Evolutionary conservation across 2,329 filamentous ascomycete species (phyloP).

Genomic region (Aureobasidium subglaciale): DNA sequence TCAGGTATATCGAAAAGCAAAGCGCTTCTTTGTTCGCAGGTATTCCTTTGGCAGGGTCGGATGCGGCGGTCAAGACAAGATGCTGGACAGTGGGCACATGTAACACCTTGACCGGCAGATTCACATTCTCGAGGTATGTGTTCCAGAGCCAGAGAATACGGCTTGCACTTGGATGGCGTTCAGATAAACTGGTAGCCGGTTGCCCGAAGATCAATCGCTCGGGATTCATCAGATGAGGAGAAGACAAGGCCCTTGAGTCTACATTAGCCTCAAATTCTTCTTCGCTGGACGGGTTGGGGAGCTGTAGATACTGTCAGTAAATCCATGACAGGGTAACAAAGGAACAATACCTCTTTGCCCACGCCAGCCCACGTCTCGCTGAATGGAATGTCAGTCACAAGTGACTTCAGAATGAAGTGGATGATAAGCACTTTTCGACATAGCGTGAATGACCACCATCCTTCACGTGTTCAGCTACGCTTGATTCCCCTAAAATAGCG

Average conservation of each 20-base stretch:
- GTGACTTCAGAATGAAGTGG: not conserved
- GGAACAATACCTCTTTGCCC: conserved; percentile 23
- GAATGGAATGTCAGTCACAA: not conserved
- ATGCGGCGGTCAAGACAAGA: conserved; percentile 43
- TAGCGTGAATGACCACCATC: conserved; percentile 35
- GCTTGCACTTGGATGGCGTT: conserved; percentile 1
- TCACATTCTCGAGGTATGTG: conserved; percentile 62
- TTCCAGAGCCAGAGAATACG: conserved; percentile 35
- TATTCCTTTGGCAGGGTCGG: conserved; percentile 43
- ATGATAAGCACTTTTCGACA: conserved; percentile 31
- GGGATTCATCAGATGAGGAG: conserved; percentile 19
- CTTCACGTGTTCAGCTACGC: not conserved
- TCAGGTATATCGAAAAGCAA: conserved; percentile 55
- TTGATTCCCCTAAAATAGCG: no score
- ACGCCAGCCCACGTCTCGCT: conserved; percentile 17
- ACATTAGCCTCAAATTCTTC: not conserved
- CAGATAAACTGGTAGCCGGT: not conserved
- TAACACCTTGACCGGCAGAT: conserved; percentile 61
- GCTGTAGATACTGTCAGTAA: conserved; percentile 16
- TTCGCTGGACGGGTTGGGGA: not conserved
- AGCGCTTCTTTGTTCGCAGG: conserved; percentile 52
- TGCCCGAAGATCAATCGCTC: conserved; percentile 2
- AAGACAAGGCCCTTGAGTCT: conserved; percentile 17
- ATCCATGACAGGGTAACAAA: conserved; percentile 18
- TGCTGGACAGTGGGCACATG: conserved; percentile 52